Percentiles rank a stretch among this genome's conserved stretches.
Conservation (phyloP, 768 basidiomycete species). For the Calocera viscosa region DNA sequence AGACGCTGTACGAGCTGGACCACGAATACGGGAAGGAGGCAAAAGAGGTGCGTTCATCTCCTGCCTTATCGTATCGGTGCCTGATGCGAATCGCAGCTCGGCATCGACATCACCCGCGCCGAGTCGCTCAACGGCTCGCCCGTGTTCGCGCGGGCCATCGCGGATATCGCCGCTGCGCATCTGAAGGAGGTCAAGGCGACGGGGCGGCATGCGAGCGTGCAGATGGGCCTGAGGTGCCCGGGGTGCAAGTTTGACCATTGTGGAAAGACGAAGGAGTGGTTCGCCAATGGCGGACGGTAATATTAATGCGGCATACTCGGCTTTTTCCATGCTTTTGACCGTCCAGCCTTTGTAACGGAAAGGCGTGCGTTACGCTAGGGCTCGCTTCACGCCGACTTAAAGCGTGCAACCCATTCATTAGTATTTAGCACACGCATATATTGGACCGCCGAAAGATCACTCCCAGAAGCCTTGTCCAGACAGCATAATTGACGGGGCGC, state of each 20-base stretch:
- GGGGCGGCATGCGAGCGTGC: conserved; percentile 56
- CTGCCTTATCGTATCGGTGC: background rate
- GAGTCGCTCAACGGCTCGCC: conserved; percentile 92
- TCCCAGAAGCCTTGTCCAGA: too few relatives aligned
- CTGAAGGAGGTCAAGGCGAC: conserved; percentile 49
- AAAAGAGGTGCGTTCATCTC: conserved; percentile 50
- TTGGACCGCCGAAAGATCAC: too few relatives aligned
- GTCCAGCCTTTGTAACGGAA: too few relatives aligned
- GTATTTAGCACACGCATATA: too few relatives aligned
- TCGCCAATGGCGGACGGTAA: conserved; percentile 53
- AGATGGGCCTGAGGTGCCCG: conserved; percentile 80
- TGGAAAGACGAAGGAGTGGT: conserved; percentile 77
- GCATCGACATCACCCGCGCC: conserved; percentile 78
- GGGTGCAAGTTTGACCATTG: conserved; percentile 87
- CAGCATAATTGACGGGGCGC: too few relatives aligned
- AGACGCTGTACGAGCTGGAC: conserved; percentile 94
- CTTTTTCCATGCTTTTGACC: background rate
- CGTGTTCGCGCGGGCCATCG: conserved; percentile 86
- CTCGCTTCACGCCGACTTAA: too few relatives aligned
- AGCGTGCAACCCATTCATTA: too few relatives aligned
- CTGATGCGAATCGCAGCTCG: conserved; percentile 43
- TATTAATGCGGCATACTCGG: background rate
- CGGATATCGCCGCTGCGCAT: conserved; percentile 78
- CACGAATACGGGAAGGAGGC: conserved; percentile 88
- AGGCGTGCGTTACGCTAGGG: too few relatives aligned